Conservation (phyloP, 2,329 filamentous ascomycete species). For the Exophiala aquamarina region DNA sequence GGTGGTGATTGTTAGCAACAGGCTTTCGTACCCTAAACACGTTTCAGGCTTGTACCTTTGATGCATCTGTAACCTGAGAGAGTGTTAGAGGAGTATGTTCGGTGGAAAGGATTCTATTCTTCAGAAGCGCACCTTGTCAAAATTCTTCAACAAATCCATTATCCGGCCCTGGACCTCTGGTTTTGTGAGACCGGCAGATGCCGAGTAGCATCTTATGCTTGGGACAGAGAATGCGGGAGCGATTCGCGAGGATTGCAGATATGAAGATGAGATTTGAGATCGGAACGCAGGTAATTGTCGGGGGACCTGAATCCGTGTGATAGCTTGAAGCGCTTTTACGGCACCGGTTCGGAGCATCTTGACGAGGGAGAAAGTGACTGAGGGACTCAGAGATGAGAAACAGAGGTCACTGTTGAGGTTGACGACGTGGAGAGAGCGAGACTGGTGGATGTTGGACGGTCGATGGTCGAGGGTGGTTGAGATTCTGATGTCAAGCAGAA, state of each 20-base stretch:
- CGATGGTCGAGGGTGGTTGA: slow-evolving; percentile 6
- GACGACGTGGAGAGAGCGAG: slow-evolving; percentile 14
- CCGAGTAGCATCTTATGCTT: slow-evolving; percentile 81
- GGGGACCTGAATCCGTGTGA: slow-evolving; percentile 49
- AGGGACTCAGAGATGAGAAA: slow-evolving; percentile 13
- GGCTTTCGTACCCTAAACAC: not conserved
- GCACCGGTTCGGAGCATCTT: slow-evolving; percentile 89
- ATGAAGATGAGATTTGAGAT: slow-evolving; percentile 58
- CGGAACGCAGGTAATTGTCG: slow-evolving; percentile 57
- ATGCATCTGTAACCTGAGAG: slow-evolving; percentile 47
- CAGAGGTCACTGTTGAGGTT: slow-evolving; percentile 8
- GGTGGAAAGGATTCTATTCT: slow-evolving; percentile 1
- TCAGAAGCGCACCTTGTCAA: slow-evolving; percentile 77
- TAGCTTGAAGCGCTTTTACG: slow-evolving; percentile 70
- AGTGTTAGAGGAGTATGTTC: slow-evolving; percentile 25
- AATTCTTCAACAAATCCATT: slow-evolving; percentile 88
- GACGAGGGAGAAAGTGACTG: slow-evolving; percentile 28
- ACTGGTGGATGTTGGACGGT: slow-evolving; percentile 19
- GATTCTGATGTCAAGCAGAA: slow-evolving; percentile 14
- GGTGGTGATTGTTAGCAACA: slow-evolving; percentile 31
- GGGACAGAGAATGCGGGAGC: slow-evolving; percentile 65
- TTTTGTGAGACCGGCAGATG: slow-evolving; percentile 73
- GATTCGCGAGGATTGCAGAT: slow-evolving; percentile 62
- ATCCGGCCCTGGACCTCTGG: slow-evolving; percentile 89
- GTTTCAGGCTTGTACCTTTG: slow-evolving; percentile 49